phyloP scores from a whole-genome alignment of 208 protist genomes.

The Wallacemonas sp. region DNA sequence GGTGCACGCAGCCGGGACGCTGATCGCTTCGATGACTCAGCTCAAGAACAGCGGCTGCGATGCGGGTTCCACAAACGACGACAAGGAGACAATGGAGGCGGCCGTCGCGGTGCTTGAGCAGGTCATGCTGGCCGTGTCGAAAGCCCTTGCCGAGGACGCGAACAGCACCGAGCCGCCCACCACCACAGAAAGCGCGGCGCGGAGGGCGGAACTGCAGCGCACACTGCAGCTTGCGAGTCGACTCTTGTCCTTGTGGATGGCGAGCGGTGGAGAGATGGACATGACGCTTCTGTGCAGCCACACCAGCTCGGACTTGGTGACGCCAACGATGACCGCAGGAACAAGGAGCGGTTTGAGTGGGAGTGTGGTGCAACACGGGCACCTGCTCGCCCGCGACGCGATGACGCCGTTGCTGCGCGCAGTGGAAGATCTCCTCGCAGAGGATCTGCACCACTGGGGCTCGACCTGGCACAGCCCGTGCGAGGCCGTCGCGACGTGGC shows the following conservation, averaged over 20 bases:
- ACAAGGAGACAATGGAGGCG: neutral
- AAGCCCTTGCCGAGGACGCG: neutral
- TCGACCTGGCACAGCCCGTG: neutral
- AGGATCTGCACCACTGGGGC: neutral
- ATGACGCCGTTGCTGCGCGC: slow-evolving; percentile 4
- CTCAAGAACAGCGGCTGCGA: neutral
- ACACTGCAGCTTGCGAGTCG: slow-evolving; percentile 14
- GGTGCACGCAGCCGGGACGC: slow-evolving; percentile 17
- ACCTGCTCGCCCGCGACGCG: neutral
- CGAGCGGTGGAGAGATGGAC: neutral
- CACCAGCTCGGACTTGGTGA: no score
- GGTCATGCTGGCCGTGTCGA: slow-evolving; percentile 14
- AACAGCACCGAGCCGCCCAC: neutral
- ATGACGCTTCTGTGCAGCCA: neutral
- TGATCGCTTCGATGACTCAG: slow-evolving; percentile 12
- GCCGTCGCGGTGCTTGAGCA: slow-evolving; percentile 20
- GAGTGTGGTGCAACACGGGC: neutral
- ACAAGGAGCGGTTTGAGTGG: no score
- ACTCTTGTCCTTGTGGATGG: slow-evolving; percentile 11
- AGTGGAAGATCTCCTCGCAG: neutral
- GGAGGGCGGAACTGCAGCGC: slow-evolving; percentile 9
- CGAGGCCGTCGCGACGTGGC: neutral
- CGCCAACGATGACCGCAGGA: neutral
- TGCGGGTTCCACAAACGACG: neutral
- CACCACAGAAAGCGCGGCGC: neutral